Evolutionary conservation across 2,329 filamentous ascomycete species (phyloP), one percentile per base, ranked within the genome.

Genomic region (Onygenales sp.): DNA sequence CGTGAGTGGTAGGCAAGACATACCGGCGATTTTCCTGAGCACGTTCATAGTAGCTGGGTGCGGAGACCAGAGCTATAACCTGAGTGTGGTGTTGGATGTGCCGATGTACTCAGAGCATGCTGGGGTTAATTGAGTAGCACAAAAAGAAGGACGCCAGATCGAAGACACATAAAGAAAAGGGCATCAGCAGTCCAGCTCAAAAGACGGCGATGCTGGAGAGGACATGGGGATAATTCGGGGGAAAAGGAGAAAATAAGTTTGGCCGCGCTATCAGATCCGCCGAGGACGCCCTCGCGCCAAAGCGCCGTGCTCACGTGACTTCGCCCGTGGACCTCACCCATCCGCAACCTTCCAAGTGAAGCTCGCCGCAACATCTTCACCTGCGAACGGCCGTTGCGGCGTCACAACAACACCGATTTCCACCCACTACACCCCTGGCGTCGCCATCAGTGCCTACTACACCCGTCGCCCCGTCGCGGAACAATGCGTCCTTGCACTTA

Each of bases 21-120:
- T 52, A 52, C 50, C 50, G 11, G 50, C 50, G 27, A 52, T 52
- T 52, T 31, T 52, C 17, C 17, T 43, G 17, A 52, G 50, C 32
- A 45, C 42, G 21, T 52, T 17, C 50, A 52, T 52, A 13, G 50
- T 42, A 38, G 42, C 33, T n/a, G 42, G 14, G 33, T 9, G 42
- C 14, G 14, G 43, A 14, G 43, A 7, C 11, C 14, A 36, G 11
- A 31, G 7, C 6, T n/a, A 35, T 35, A 41, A 4, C 21, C 7
- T 11, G 21, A 21, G 7, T 35, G 38, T 10, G 2, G 38, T 33
- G 49, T n/a, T 21, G 7, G 39, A 35, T 43, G 39, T 33, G 13
- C 21, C 21, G 33, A 7, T 21, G 10, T 39, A 35, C 39, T 36
- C 33, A 51, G 49, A 4, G 49, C 49, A 51, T 51, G 49, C 49